Evolutionary conservation across 148 eudicot species (phyloP), one percentile per base, ranked within the genome.

Genomic region (Camellia sinensis): DNA sequence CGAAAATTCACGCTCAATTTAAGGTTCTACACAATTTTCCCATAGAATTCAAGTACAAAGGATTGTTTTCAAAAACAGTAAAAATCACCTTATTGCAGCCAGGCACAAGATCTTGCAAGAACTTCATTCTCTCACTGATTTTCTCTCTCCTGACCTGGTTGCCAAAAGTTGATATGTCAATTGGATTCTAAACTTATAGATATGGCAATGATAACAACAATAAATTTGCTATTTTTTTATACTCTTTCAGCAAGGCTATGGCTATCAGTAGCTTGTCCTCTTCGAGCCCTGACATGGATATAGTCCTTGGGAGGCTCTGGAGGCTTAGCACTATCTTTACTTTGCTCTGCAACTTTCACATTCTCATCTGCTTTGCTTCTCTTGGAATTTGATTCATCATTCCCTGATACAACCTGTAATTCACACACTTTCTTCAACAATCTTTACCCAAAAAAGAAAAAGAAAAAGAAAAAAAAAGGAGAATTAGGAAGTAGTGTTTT

Each of bases 71-170:
- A 60, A 44, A 62, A 57, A 73, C 67, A 73, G 17, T 41, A 1
- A 7, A 64, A n/a, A 19, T 3, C 2, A 95, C 98, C 98, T 95
- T 95, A 81, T 92, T 89, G 83, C 98, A 95, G 50, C 98, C 98
- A 29, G 98, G 98, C 1, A 90, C 91, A 73, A 90, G 91, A 89
- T 87, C 91, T 74, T 90, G 93, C 17, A 90, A 75, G 76, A 90
- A 69, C 81, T 86, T 89, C 91, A 89, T 89, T 67, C 89, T 84
- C 19, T 93, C 94, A 84, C 98, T 88, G 45, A 95, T 93, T 82
- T 92, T 95, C 74, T 95, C 99, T 79, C 99, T 86, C 37, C 99
- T 80, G 11, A 92, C 98, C 98, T 95, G 80, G 78, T 56, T 78
- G 71, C 29, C 9, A 21, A 46, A 68, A 10, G 9, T 52, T 40